These are phyloP conservation scores for Leccinum variicolor DNA, from an alignment of 768 basidiomycete genomes.

Conservation along the genomic window DNA sequence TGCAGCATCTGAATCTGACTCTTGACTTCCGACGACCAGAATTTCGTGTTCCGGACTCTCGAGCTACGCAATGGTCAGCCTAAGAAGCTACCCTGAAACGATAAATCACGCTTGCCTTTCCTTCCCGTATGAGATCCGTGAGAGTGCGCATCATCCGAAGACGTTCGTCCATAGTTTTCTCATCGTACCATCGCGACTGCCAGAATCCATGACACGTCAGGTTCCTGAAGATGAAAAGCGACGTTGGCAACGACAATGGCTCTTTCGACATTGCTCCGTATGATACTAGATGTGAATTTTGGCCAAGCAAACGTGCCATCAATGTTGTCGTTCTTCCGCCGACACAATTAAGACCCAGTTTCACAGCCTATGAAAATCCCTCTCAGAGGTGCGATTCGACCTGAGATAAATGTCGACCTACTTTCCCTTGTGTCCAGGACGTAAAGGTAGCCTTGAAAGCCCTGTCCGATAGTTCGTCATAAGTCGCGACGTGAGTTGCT, in stretches of 20 bases:
- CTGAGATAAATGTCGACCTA: conserved; percentile 21
- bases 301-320: conserved; percentile 68
- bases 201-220: conserved; percentile 75
- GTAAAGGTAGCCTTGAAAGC: conserved; percentile 51
- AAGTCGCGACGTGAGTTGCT: conserved; percentile 74
- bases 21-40: conserved; percentile 43
- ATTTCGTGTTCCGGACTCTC: conserved; percentile 68
- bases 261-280: conserved; percentile 91
- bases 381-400: conserved; percentile 7
- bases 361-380: conserved; percentile 32
- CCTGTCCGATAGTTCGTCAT: conserved; percentile 67
- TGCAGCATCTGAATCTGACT: conserved; percentile 37
- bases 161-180: conserved; percentile 46
- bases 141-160: conserved; percentile 50
- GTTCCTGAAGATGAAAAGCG: conserved; percentile 83
- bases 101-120: conserved; percentile 41
- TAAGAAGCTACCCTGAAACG: background rate
- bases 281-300: conserved; percentile 72
- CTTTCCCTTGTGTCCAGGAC: conserved; percentile 63
- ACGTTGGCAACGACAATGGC: conserved; percentile 72
- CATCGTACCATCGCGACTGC: conserved; percentile 69
- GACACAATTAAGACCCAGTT: conserved; percentile 54
- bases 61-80: conserved; percentile 42
- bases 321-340: conserved; percentile 64
- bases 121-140: conserved; percentile 48